Percentiles rank a stretch among this genome's conserved stretches.
Evolutionary conservation across 306 rosid genomes (phyloP).

Genomic region (Prunus fruticosa): DNA sequence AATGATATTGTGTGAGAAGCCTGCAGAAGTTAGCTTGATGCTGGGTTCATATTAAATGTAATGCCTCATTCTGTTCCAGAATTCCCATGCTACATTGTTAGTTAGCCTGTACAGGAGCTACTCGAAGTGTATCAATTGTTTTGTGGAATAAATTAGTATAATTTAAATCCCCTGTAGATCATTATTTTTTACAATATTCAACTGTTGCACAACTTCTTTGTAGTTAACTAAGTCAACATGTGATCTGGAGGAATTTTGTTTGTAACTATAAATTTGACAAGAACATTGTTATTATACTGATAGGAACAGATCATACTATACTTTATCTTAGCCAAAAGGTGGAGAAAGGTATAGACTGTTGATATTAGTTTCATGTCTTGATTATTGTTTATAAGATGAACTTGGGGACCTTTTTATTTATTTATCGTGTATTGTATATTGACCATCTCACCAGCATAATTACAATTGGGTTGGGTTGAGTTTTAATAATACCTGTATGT

Average conservation of each 20-base stretch:
- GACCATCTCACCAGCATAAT: neutral
- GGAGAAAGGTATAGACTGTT: neutral
- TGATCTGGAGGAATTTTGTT: neutral
- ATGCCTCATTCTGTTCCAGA: neutral
- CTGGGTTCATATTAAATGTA: neutral
- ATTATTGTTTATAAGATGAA: neutral
- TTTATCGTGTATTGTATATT: neutral
- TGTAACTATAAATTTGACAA: neutral
- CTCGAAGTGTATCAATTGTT: neutral
- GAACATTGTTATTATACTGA: neutral
- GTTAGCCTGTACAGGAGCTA: neutral
- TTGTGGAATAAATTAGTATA: neutral
- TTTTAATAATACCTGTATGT: neutral
- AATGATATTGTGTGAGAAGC: neutral
- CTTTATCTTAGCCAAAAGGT: neutral
- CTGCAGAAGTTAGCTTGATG: neutral
- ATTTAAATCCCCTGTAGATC: neutral
- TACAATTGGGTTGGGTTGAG: neutral
- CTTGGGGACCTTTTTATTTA: neutral
- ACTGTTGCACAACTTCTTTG: neutral
- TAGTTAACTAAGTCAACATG: neutral
- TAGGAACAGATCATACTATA: neutral
- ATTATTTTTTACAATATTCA: neutral
- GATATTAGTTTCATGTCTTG: neutral
- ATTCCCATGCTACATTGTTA: neutral